phyloP scores from a whole-genome alignment of 768 basidiomycete genomes.

The Xerocomus brunneocitrinus region DNA sequence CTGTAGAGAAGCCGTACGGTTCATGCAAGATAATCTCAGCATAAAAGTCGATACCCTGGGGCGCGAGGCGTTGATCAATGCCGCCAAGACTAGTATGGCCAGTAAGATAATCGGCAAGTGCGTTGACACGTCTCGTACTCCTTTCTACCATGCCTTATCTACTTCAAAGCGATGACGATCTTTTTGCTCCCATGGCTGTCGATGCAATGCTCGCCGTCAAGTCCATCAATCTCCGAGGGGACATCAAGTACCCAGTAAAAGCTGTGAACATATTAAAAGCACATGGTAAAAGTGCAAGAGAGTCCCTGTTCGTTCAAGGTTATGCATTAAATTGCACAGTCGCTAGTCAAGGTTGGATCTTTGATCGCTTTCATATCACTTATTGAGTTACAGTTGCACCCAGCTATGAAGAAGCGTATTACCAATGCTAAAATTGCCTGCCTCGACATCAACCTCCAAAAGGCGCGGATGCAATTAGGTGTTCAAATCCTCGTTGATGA shows the following conservation, averaged over 20 bases:
- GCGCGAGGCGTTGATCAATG: slow-evolving; percentile 87
- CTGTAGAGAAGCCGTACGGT: slow-evolving; percentile 94
- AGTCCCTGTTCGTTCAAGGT: slow-evolving; percentile 91
- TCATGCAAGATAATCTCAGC: slow-evolving; percentile 96
- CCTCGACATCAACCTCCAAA: slow-evolving; percentile 95
- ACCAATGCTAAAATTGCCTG: slow-evolving; percentile 95
- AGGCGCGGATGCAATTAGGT: slow-evolving; percentile 95
- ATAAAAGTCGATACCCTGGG: slow-evolving; percentile 93
- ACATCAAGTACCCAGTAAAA: slow-evolving; percentile 98
- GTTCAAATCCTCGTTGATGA: slow-evolving; percentile 97
- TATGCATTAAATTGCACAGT: slow-evolving; percentile 99
- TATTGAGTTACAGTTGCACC: slow-evolving; percentile 1
- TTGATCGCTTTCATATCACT: background rate
- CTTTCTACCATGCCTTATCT: slow-evolving; percentile 1
- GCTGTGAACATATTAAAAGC: slow-evolving; percentile 98
- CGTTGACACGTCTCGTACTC: slow-evolving; percentile 31
- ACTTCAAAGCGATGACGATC: slow-evolving; percentile 78
- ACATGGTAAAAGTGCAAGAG: slow-evolving; percentile 91
- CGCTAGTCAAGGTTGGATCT: slow-evolving; percentile 86
- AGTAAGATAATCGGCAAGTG: slow-evolving; percentile 98
- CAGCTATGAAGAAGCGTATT: slow-evolving; percentile 97
- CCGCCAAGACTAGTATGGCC: slow-evolving; percentile 97
- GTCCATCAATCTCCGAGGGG: slow-evolving; percentile 89
- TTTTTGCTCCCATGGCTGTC: slow-evolving; percentile 98
- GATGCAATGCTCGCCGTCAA: slow-evolving; percentile 98